Evolutionary conservation across 305 asterid genomes (phyloP).

Genomic region (Rubia occidens): DNA sequence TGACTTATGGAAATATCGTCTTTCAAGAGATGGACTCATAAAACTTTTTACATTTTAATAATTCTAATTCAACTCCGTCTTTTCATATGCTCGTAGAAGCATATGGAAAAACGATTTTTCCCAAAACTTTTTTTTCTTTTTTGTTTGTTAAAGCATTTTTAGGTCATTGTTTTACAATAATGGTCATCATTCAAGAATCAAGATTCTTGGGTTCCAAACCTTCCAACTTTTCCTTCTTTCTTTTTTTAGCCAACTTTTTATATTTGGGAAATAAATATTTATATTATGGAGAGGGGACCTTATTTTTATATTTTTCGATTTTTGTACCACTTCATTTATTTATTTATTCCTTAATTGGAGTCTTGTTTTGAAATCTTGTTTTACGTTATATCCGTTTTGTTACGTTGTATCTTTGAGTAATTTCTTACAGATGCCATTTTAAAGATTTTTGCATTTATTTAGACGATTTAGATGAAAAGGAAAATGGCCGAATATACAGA

Average conservation of each 20-base stretch:
- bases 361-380: background rate
- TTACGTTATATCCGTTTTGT: background rate
- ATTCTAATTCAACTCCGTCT: no score
- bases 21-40: no score
- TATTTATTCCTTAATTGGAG: background rate
- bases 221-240: background rate
- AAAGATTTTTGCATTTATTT: no score
- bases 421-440: no score
- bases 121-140: no score
- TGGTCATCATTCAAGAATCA: conserved; percentile 6
- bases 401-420: no score
- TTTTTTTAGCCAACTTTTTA: background rate
- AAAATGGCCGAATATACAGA: no score
- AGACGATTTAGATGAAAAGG: no score
- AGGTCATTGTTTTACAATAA: conserved; percentile 6
- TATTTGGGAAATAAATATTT: background rate
- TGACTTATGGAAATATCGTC: no score
- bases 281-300: background rate
- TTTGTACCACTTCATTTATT: background rate
- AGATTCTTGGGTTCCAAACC: background rate
- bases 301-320: background rate
- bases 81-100: no score
- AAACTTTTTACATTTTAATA: no score
- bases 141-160: background rate
- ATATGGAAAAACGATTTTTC: no score